phyloP scores from a whole-genome alignment of 768 basidiomycete species.

The Tricholoma bakamatsutake region DNA sequence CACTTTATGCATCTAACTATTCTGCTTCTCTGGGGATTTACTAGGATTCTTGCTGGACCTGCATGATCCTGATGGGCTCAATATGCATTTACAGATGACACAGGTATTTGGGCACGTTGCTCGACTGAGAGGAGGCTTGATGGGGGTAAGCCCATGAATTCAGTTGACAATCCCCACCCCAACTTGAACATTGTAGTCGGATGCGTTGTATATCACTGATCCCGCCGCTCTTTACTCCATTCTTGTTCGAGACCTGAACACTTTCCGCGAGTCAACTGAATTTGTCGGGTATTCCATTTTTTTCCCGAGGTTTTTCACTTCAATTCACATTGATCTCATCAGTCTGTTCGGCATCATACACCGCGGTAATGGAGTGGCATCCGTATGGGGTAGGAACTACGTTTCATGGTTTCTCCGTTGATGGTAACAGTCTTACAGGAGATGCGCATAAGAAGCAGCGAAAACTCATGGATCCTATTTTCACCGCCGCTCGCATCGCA shows the following conservation, averaged over 20 bases:
- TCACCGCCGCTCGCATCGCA: slow-evolving; percentile 17
- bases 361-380: slow-evolving; percentile 19
- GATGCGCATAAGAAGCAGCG: slow-evolving; percentile 21
- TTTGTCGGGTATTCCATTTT: slow-evolving; percentile 15
- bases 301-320: background rate
- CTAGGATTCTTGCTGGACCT: slow-evolving; percentile 19
- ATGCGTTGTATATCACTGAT: slow-evolving; percentile 22
- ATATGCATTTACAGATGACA: slow-evolving; percentile 18
- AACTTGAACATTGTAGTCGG: slow-evolving; percentile 8
- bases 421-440: slow-evolving; percentile 8
- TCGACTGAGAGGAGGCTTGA: slow-evolving; percentile 15
- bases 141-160: slow-evolving; percentile 7
- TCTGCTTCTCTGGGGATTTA: background rate
- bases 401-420: background rate
- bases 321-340: background rate
- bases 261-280: slow-evolving; percentile 20
- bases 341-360: slow-evolving; percentile 22
- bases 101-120: slow-evolving; percentile 19
- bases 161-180: background rate
- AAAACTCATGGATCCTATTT: slow-evolving; percentile 19
- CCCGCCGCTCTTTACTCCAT: slow-evolving; percentile 19
- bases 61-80: slow-evolving; percentile 15
- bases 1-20: background rate
- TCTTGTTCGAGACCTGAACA: slow-evolving; percentile 16
- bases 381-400: slow-evolving; percentile 15